These are phyloP conservation scores for Suillus variegatus DNA, from an alignment of 768 basidiomycete species.

Conservation along the genomic window DNA sequence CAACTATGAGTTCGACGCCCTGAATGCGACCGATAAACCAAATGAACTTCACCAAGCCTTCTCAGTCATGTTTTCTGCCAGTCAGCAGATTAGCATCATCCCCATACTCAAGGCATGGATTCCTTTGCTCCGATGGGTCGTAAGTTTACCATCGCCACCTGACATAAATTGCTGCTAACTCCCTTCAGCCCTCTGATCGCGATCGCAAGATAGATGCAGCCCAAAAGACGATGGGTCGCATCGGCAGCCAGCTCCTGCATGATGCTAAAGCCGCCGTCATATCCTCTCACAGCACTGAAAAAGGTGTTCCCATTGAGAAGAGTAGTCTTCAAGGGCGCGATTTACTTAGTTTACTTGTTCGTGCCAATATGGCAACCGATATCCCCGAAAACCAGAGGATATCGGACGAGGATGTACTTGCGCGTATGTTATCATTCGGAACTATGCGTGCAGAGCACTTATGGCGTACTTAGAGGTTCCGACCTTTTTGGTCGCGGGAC, in stretches of 20 bases:
- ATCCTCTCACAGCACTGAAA: conserved; percentile 18
- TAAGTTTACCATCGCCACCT: conserved; percentile 19
- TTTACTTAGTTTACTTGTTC: conserved; percentile 59
- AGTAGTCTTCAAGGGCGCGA: conserved; percentile 45
- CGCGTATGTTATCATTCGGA: conserved; percentile 39
- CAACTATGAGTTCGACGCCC: conserved; percentile 36
- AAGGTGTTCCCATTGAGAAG: conserved; percentile 34
- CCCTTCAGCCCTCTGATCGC: conserved; percentile 22
- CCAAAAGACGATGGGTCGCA: conserved; percentile 44
- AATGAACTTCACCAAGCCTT: conserved; percentile 38
- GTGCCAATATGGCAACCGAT: conserved; percentile 66
- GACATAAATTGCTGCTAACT: neutral
- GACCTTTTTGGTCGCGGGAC: conserved; percentile 61
- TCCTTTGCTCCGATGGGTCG: conserved; percentile 41
- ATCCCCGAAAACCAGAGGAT: conserved; percentile 54
- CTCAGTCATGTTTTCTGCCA: conserved; percentile 27
- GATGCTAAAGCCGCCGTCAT: conserved; percentile 49
- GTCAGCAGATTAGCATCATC: conserved; percentile 20
- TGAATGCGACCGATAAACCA: conserved; percentile 24
- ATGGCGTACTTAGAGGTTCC: conserved; percentile 49
- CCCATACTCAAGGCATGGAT: conserved; percentile 35
- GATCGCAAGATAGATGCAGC: conserved; percentile 28
- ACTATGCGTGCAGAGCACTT: too few relatives aligned
- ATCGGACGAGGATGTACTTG: conserved; percentile 62
- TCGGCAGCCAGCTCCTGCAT: conserved; percentile 49